Conservation (phyloP, 2,329 filamentous ascomycete genomes). For the Claviceps spartinae region DNA sequence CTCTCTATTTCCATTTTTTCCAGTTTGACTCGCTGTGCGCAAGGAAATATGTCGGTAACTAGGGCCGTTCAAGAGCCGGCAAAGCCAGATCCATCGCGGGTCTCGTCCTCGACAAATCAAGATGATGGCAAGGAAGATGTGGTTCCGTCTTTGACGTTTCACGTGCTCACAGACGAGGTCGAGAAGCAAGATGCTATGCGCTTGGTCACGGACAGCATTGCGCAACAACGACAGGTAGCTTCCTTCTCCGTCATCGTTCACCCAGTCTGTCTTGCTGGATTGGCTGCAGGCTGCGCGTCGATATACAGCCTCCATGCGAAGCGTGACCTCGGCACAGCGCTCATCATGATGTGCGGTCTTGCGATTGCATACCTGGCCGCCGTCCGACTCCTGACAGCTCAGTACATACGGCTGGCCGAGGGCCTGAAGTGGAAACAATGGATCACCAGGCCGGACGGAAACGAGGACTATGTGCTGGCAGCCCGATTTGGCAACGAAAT, state of each 20-base stretch:
- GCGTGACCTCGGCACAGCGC: slow-evolving; percentile 39
- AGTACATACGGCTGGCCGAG: slow-evolving; percentile 52
- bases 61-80: slow-evolving; percentile 8
- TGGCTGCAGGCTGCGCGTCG: slow-evolving; percentile 25
- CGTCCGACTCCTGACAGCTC: slow-evolving; percentile 45
- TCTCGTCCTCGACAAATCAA: neutral
- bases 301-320: slow-evolving; percentile 23
- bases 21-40: neutral
- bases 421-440: slow-evolving; percentile 49
- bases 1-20: neutral
- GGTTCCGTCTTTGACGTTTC: slow-evolving; percentile 48
- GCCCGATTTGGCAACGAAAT: slow-evolving; percentile 52
- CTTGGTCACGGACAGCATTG: slow-evolving; percentile 67
- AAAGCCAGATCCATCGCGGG: slow-evolving; percentile 1
- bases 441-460: slow-evolving; percentile 17
- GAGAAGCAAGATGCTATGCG: slow-evolving; percentile 56
- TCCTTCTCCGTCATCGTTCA: slow-evolving; percentile 51
- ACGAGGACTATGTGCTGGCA: slow-evolving; percentile 45
- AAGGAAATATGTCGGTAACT: slow-evolving; percentile 1
- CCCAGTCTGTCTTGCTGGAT: slow-evolving; percentile 34
- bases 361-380: slow-evolving; percentile 48
- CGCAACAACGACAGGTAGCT: slow-evolving; percentile 64
- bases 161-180: slow-evolving; percentile 32
- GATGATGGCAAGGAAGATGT: slow-evolving; percentile 14
- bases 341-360: slow-evolving; percentile 43